A percentile compares a stretch with the other conserved stretches of the same genome.
Evolutionary conservation across 2,329 filamentous ascomycete species (phyloP).

Genomic region (Pseudogymnoascus sp.): DNA sequence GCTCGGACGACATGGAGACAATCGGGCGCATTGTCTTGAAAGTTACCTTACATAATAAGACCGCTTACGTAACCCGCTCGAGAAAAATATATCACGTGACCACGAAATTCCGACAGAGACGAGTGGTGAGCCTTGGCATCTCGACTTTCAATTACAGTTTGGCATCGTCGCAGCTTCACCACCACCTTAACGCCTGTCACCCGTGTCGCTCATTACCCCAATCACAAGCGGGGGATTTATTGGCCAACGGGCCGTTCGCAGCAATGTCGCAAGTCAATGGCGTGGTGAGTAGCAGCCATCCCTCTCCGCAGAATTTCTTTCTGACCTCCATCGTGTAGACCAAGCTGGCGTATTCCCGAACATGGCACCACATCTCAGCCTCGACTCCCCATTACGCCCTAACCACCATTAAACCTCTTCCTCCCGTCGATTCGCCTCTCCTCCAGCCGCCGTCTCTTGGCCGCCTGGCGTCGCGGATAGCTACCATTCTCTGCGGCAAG

Average conservation of each 20-base stretch:
- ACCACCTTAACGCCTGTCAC: not conserved
- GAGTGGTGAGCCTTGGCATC: not conserved
- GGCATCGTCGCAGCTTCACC: constrained; percentile 1
- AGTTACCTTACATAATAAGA: not conserved
- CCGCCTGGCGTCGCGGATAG: constrained; percentile 81
- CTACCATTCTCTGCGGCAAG: constrained; percentile 89
- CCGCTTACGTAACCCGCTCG: not conserved
- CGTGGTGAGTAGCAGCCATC: constrained; percentile 47
- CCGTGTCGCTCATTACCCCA: not conserved
- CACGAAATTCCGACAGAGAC: constrained; percentile 1
- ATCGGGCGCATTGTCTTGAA: not conserved
- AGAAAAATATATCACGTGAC: not conserved
- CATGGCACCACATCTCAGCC: constrained; percentile 84
- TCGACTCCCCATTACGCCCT: constrained; percentile 57
- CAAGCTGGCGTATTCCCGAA: constrained; percentile 88
- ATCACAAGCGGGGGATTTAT: not conserved
- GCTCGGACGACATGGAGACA: not conserved
- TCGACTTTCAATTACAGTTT: constrained; percentile 6
- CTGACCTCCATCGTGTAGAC: constrained; percentile 50
- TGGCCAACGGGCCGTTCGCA: constrained; percentile 19
- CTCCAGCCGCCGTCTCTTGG: constrained; percentile 73
- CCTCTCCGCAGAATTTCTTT: not conserved
- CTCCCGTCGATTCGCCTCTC: constrained; percentile 29
- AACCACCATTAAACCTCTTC: constrained; percentile 39
- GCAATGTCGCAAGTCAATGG: constrained; percentile 75